Base-by-base conservation (phyloP, 2,329 filamentous ascomycete species). In the Arthrobotrys pseudoclavata region DNA sequence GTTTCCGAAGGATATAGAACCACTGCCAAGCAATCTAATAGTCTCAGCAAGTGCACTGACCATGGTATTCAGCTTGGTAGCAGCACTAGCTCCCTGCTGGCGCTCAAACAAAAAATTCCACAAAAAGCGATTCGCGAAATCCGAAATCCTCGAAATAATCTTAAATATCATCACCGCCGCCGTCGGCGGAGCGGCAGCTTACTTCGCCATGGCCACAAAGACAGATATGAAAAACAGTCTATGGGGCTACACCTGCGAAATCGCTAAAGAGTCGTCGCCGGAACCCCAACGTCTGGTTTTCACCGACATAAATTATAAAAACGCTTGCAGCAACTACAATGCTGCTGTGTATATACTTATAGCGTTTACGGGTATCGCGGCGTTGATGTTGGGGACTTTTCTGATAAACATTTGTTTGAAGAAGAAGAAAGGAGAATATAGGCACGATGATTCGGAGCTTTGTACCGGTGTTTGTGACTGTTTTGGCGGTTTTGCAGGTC, bases 321-420 rank as follows among this genome's bases (percentile, higher is more conserved):
- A 77, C 45, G 67, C 61, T n/a, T 77, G 74, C n/a, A 48, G 13
- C 13, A 52, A 77, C 26, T 77, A 77, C 45, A 20, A 55, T 7
- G 24, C 37, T 12, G 37, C 60, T 2, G 57, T 77, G 7, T 77
- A 77, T 45, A 50, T 26, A 4, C 61, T 77, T 12, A 29, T 55
- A 4, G 26, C 29, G 0, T 52, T 47, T 0, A 50, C 62, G 15
- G 47, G 24, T 1, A 45, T 77, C n/a, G 22, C 67, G n/a, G 53
- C 52, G 6, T 12, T 71, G 9, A 63, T 20, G 37, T 29, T 77
- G 42, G 53, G 22, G 18, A 68, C 74, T 9, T 77, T 53, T 42
- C 26, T 50, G 52, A 48, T 77, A 13, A 77, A 77, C n/a, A n/a
- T 57, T 12, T 77, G 74, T 37, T 42, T 77, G 61, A 68, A 71